phyloP scores from a whole-genome alignment of 1,284 basidiomycete species.

The Xerocomus amazonicus region DNA sequence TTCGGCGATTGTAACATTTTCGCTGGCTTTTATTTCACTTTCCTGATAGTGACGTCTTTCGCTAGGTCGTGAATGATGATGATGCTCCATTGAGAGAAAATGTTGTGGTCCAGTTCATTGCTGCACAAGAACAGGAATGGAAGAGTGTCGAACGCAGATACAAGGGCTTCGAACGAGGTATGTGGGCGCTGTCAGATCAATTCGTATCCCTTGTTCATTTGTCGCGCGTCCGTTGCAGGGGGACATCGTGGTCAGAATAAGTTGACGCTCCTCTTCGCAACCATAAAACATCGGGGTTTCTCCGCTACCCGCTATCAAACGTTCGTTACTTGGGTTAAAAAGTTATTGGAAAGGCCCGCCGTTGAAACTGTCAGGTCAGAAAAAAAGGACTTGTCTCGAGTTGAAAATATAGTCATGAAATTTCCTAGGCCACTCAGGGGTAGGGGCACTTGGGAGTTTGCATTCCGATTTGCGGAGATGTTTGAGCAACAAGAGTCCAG shows the following conservation, averaged over 20 bases:
- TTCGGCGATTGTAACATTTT: slow-evolving; percentile 16
- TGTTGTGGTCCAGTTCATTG: slow-evolving; percentile 25
- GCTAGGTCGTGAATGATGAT: slow-evolving; percentile 25
- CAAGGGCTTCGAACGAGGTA: slow-evolving; percentile 26
- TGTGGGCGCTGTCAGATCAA: background rate
- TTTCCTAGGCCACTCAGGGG: slow-evolving; percentile 18
- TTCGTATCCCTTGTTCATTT: background rate
- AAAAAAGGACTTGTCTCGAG: background rate
- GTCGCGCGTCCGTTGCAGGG: slow-evolving; percentile 14
- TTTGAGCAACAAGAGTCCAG: slow-evolving; percentile 9
- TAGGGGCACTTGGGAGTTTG: slow-evolving; percentile 16
- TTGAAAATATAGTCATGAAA: background rate
- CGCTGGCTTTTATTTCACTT: background rate
- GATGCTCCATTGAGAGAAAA: slow-evolving; percentile 9
- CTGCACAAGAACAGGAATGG: slow-evolving; percentile 9
- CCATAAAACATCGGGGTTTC: slow-evolving; percentile 16
- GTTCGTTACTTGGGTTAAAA: slow-evolving; percentile 17
- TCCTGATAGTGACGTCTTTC: background rate
- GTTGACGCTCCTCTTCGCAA: slow-evolving; percentile 27
- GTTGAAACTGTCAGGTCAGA: slow-evolving; percentile 19
- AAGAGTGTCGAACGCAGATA: slow-evolving; percentile 10
- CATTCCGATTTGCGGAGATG: slow-evolving; percentile 15
- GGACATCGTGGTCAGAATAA: background rate
- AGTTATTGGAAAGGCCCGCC: background rate
- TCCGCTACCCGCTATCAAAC: slow-evolving; percentile 22